A percentile compares a stretch with the other conserved stretches of the same genome.
These are phyloP conservation scores for Colletotrichum filicis DNA, from an alignment of 2,329 filamentous ascomycete species.

Conservation along the genomic window DNA sequence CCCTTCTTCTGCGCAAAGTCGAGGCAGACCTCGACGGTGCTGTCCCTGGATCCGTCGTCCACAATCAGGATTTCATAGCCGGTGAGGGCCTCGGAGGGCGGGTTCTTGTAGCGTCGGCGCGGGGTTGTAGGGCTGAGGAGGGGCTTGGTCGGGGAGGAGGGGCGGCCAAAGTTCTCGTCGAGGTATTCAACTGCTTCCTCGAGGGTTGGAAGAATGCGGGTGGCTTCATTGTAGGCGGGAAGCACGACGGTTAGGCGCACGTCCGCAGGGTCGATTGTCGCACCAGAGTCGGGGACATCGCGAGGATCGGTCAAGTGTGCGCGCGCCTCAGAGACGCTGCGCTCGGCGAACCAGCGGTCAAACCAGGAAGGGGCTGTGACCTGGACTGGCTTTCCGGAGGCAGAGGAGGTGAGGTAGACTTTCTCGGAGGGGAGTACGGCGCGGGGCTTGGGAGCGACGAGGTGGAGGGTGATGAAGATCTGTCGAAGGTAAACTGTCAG, in stretches of 20 bases:
- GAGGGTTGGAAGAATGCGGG: slow-evolving; percentile 84
- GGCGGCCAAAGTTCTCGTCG: slow-evolving; percentile 77
- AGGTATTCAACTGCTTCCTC: slow-evolving; percentile 92
- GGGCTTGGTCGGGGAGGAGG: slow-evolving; percentile 32
- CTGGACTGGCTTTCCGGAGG: slow-evolving; percentile 59
- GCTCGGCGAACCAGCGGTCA: slow-evolving; percentile 76
- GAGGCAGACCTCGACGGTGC: slow-evolving; percentile 82
- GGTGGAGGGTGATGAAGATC: slow-evolving; percentile 74
- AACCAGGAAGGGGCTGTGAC: slow-evolving; percentile 85
- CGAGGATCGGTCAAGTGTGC: slow-evolving; percentile 47
- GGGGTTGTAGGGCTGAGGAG: slow-evolving; percentile 36
- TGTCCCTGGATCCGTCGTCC: slow-evolving; percentile 88
- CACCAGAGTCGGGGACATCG: slow-evolving; percentile 56
- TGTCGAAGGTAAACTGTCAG: slow-evolving; percentile 35
- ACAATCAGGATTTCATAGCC: slow-evolving; percentile 96
- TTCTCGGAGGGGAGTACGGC: slow-evolving; percentile 81
- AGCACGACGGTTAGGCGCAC: slow-evolving; percentile 93
- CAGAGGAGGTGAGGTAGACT: slow-evolving; percentile 80
- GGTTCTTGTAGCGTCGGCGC: slow-evolving; percentile 47
- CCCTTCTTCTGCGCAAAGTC: slow-evolving; percentile 80
- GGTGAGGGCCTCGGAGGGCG: slow-evolving; percentile 48
- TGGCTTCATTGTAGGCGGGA: slow-evolving; percentile 94
- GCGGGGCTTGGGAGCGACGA: slow-evolving; percentile 86
- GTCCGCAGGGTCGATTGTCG: slow-evolving; percentile 76
- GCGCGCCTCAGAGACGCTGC: slow-evolving; percentile 58